These are phyloP conservation scores for Apiotrichum montevideense DNA, from an alignment of 1,284 basidiomycete species.

Conservation along the genomic window DNA sequence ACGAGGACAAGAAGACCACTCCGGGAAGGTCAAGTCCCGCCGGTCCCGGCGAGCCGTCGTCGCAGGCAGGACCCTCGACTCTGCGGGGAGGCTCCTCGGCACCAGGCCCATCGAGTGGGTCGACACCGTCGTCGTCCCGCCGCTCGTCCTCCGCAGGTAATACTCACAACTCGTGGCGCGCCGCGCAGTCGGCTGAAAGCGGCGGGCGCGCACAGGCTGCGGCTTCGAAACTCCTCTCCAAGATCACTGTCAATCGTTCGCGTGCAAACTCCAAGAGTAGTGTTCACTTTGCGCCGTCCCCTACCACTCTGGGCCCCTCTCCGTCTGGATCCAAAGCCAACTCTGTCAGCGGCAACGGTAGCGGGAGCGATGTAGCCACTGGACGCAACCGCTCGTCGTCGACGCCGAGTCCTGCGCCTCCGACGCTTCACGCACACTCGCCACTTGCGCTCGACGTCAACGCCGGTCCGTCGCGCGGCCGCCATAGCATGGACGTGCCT, in stretches of 20 bases:
- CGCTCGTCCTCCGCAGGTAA: conserved; percentile 14
- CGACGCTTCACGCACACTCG: no score
- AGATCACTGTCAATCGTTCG: conserved; percentile 22
- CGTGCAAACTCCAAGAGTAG: conserved; percentile 20
- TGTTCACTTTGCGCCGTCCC: conserved; percentile 18
- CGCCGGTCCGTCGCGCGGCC: no score
- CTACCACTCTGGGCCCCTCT: conserved; percentile 9
- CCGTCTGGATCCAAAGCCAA: background rate
- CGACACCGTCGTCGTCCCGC: conserved; percentile 11
- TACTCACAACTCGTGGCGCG: conserved; percentile 17
- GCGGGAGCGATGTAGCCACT: background rate
- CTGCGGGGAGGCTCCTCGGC: no score
- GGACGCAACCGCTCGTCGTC: conserved; percentile 5
- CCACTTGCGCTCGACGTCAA: no score
- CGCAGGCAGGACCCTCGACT: background rate
- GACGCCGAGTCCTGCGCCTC: no score
- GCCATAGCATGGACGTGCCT: no score
- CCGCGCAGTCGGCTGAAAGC: background rate
- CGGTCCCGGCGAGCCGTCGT: background rate
- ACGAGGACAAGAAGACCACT: conserved; percentile 14
- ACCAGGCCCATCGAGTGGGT: background rate
- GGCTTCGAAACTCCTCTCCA: conserved; percentile 31
- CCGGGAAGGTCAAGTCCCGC: no score
- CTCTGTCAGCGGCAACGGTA: background rate
- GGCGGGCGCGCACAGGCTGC: conserved; percentile 18